Base-by-base conservation (phyloP, 1,139 yeast genomes). In the Meyerozyma guilliermondii region DNA sequence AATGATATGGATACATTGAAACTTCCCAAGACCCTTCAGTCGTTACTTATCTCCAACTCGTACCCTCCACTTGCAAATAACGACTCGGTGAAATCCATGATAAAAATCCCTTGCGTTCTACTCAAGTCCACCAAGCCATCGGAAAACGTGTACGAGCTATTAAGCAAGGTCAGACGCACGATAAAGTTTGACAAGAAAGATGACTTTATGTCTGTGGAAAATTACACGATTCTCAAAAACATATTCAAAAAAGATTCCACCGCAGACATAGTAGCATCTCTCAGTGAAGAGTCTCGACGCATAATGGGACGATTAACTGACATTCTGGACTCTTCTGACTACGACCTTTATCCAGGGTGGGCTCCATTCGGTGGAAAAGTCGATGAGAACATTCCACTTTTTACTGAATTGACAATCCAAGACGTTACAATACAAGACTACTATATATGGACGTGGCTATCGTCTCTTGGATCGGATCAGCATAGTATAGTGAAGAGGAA, bases 361-460 rank as follows among this genome's bases (percentile, higher is more conserved):
- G 64, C 67, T 48, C 60, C 52, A 43, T 52, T 55, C 27, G 53
- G 33, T 27, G 36, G 29, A 10, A 51, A 53, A 6, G 45, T 45
- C 8, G 62, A 59, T 41, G 58, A 55, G 1, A 60, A 68, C 44
- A 66, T 69, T 16, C 74, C 76, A 2, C 53, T 64, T 20, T 65
- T 56, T 45, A 62, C 73, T 4, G 76, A 81, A 26, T 81, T 87
- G 2, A 63, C 72, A 3, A 75, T 84, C 13, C 66, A 78, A 14
- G 77, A 86, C 47, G 83, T 86, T 1, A 75, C 87, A 2, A 78
- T 88, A 27, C 95, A 87, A 60, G 96, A 88, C 57, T 88, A 85
- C 57, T 87, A 83, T 55, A 86, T 87, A 24, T 88, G 96, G 96
- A 79, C 95, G 0, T 88, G 96, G 96, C 68, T 87, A 52, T 81